phyloP scores from a whole-genome alignment of 441 rosid genomes.

The Hura crepitans region DNA sequence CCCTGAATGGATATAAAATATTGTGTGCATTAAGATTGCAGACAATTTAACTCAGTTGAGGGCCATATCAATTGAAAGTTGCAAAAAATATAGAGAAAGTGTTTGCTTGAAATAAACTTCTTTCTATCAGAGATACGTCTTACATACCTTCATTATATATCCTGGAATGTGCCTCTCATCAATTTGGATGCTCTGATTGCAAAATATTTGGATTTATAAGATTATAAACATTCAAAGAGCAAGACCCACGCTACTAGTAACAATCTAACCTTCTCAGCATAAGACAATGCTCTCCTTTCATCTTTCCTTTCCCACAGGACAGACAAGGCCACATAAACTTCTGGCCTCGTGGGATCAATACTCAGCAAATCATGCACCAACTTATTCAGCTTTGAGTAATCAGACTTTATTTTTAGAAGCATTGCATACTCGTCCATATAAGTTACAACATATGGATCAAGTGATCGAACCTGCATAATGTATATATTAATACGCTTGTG shows the following conservation, averaged over 20 bases:
- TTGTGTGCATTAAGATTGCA: background rate
- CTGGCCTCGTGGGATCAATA: constrained; percentile 83
- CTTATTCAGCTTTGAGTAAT: constrained; percentile 72
- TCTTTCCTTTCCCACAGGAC: constrained; percentile 87
- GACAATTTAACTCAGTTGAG: background rate
- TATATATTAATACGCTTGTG: background rate
- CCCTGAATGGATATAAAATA: constrained; percentile 48
- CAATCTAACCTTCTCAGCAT: constrained; percentile 86
- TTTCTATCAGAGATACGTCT: constrained; percentile 17
- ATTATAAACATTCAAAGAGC: constrained; percentile 16
- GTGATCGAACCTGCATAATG: constrained; percentile 70
- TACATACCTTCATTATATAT: constrained; percentile 80
- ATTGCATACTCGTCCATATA: constrained; percentile 98
- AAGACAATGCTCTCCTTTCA: constrained; percentile 71
- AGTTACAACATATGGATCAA: constrained; percentile 78
- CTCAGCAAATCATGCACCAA: constrained; percentile 83
- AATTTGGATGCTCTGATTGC: constrained; percentile 71
- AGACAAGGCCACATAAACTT: constrained; percentile 81
- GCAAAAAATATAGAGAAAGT: constrained; percentile 4
- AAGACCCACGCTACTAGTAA: constrained; percentile 11
- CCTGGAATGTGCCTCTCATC: constrained; percentile 92
- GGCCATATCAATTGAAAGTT: background rate
- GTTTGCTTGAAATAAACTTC: constrained; percentile 19
- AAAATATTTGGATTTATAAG: constrained; percentile 26
- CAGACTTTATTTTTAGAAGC: constrained; percentile 82